phyloP scores from a whole-genome alignment of 2,329 filamentous ascomycete species.

The Fusarium tjaetaba region DNA sequence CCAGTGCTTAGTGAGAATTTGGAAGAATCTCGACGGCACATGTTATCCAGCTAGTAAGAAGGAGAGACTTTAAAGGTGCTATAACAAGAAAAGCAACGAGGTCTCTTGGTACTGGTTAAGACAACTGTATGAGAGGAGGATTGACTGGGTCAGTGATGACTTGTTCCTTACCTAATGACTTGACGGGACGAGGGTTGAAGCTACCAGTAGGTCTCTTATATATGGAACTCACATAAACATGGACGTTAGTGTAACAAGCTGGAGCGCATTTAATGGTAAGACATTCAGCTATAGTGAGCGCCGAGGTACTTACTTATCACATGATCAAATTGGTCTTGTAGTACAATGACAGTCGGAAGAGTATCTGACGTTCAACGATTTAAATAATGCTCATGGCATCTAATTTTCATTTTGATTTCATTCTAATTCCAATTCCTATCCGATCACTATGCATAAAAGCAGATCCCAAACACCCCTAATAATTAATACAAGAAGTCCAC shows the following conservation, averaged over 20 bases:
- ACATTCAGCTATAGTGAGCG: background rate
- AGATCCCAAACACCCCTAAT: constrained; percentile 20
- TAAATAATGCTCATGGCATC: constrained; percentile 29
- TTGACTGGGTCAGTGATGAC: background rate
- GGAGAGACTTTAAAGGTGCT: background rate
- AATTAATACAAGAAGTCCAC: constrained; percentile 20
- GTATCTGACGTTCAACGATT: background rate
- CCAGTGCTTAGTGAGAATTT: background rate
- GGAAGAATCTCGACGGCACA: background rate
- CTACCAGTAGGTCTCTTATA: background rate
- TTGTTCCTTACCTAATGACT: background rate
- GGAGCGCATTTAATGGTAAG: background rate
- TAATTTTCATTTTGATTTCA: constrained; percentile 15
- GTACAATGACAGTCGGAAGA: background rate
- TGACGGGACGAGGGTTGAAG: background rate
- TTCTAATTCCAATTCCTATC: constrained; percentile 1
- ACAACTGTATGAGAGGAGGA: background rate
- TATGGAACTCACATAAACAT: background rate
- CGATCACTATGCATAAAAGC: background rate
- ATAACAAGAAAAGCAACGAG: background rate
- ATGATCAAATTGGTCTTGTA: background rate
- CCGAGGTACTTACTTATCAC: background rate
- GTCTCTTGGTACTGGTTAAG: background rate
- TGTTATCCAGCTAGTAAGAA: background rate
- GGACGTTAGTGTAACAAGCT: background rate